A percentile compares a stretch with the other conserved stretches of the same genome.
These are phyloP conservation scores for Aspergillus egyptiacus DNA, from an alignment of 495 filamentous ascomycete species.

Conservation along the genomic window DNA sequence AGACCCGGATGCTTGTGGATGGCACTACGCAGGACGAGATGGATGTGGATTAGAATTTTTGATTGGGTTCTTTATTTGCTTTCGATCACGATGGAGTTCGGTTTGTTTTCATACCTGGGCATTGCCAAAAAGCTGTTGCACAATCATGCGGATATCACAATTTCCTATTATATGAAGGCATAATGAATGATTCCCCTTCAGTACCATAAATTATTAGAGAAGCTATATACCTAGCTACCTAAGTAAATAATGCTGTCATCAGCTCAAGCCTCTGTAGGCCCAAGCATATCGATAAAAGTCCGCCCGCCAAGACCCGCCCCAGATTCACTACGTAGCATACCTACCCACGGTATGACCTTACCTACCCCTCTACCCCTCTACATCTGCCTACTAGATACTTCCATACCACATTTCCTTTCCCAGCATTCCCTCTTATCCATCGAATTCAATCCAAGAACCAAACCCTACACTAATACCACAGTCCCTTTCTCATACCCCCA, in stretches of 20 bases:
- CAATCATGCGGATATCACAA: conserved; percentile 7
- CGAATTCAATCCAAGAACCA: not conserved
- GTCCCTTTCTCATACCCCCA: not conserved
- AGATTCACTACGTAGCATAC: not conserved
- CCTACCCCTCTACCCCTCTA: not conserved
- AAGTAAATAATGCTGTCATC: not conserved
- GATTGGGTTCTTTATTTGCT: conserved; percentile 9
- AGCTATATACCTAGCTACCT: not conserved
- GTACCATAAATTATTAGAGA: not conserved
- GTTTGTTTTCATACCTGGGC: conserved; percentile 18
- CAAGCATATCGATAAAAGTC: not conserved
- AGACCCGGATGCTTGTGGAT: conserved; percentile 57
- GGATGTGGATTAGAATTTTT: conserved; percentile 57
- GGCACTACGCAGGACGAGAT: conserved; percentile 63
- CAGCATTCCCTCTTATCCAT: not conserved
- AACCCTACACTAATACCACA: not conserved
- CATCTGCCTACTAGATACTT: not conserved
- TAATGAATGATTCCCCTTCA: conserved; percentile 2
- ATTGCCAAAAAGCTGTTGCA: conserved; percentile 13
- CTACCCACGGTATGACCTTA: too few species aligned
- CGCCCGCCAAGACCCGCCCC: not conserved
- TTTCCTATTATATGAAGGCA: not conserved
- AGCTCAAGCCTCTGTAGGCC: not conserved
- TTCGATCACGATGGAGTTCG: conserved; percentile 22
- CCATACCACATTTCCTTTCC: not conserved